Conservation (phyloP, 2,329 filamentous ascomycete genomes). For the Aureobasidium sp. region DNA sequence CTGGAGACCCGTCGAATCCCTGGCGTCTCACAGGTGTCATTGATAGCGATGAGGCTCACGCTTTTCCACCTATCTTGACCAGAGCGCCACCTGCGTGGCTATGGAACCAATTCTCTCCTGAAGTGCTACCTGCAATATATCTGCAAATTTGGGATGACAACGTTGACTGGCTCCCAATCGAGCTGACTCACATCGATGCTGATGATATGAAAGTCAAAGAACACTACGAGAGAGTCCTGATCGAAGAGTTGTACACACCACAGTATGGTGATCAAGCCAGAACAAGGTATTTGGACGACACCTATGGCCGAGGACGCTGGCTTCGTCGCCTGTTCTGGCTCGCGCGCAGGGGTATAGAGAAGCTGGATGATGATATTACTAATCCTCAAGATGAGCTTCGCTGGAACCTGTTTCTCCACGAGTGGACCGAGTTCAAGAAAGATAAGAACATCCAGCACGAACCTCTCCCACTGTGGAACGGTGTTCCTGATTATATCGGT, state of each 20-base stretch:
- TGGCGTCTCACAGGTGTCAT: not conserved
- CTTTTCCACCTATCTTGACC: not conserved
- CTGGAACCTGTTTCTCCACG: not conserved
- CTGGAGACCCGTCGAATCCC: not conserved
- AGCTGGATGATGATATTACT: too few species aligned
- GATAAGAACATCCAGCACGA: not conserved
- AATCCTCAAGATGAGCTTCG: not conserved
- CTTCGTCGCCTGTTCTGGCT: not conserved
- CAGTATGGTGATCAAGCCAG: not conserved
- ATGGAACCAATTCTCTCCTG: not conserved
- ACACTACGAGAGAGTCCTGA: not conserved
- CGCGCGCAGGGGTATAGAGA: not conserved
- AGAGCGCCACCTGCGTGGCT: not conserved
- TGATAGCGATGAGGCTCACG: not conserved
- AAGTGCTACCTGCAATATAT: not conserved
- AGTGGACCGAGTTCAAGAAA: not conserved
- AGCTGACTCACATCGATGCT: not conserved
- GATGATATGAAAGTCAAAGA: not conserved
- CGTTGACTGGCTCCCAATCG: not conserved
- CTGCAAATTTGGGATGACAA: not conserved
- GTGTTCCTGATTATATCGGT: not conserved
- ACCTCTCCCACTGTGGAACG: not conserved
- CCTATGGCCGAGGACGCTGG: constrained; percentile 6
- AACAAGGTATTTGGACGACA: not conserved
- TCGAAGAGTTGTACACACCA: not conserved